Conservation (phyloP, 1,284 basidiomycete species). For the Pholiota adiposa region DNA sequence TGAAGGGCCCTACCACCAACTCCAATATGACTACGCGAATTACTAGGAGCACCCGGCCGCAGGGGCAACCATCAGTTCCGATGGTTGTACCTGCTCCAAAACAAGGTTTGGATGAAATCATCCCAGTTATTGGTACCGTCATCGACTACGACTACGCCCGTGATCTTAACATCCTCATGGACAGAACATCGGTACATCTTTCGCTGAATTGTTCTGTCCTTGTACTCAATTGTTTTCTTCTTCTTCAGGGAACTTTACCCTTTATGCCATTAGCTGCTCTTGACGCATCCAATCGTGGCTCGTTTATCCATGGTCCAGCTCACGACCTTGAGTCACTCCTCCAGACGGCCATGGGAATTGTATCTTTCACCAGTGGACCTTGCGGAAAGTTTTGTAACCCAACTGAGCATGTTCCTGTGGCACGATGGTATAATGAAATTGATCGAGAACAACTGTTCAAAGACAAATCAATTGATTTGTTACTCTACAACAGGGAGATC, state of each 20-base stretch:
- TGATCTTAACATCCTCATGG: not conserved
- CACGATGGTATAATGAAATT: constrained; percentile 13
- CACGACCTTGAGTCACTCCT: constrained; percentile 19
- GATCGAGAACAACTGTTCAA: constrained; percentile 11
- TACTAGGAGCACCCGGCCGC: not conserved
- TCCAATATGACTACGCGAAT: not conserved
- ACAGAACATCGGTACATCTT: constrained; percentile 1
- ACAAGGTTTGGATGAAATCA: constrained; percentile 1
- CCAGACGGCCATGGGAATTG: constrained; percentile 7
- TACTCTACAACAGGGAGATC: constrained; percentile 8
- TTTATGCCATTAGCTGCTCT: constrained; percentile 12
- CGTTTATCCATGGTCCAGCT: constrained; percentile 12
- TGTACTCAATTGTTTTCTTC: constrained; percentile 1
- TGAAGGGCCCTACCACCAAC: not conserved
- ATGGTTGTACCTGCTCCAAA: not conserved
- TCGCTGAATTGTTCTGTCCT: not conserved
- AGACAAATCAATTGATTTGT: constrained; percentile 16
- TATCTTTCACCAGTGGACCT: constrained; percentile 15
- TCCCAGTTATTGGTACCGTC: constrained; percentile 6
- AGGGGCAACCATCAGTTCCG: not conserved
- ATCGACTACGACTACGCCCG: constrained; percentile 10
- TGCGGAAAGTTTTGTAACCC: constrained; percentile 6
- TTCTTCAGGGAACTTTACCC: constrained; percentile 8
- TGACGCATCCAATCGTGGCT: not conserved
- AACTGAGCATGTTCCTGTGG: constrained; percentile 13